phyloP scores from a whole-genome alignment of 2,329 filamentous ascomycete species.

The Arthrobotrys pseudoclavata region DNA sequence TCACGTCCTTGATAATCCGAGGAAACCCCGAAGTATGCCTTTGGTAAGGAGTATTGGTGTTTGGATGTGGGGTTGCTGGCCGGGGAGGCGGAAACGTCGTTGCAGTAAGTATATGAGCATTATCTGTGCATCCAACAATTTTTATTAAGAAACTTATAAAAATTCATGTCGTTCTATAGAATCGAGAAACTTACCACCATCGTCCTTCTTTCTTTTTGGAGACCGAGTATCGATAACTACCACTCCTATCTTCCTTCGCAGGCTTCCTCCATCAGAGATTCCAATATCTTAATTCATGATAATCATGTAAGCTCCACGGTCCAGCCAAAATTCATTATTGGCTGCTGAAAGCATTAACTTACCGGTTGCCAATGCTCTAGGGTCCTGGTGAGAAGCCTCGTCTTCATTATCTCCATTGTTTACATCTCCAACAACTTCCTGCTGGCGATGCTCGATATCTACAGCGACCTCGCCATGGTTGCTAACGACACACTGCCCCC shows the following conservation, averaged over 20 bases:
- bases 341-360: background rate
- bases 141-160: background rate
- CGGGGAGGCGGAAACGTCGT: background rate
- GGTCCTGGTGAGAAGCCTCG: background rate
- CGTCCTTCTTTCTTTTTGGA: background rate
- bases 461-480: background rate
- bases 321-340: background rate
- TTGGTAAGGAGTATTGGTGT: background rate
- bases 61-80: background rate
- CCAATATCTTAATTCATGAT: background rate
- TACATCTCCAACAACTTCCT: background rate
- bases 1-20: constrained; percentile 29
- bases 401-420: background rate
- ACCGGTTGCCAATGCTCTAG: background rate
- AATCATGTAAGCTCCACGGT: background rate
- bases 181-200: background rate
- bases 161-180: background rate
- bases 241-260: background rate
- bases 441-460: background rate
- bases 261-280: background rate
- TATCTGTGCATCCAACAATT: background rate
- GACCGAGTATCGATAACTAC: too few relatives aligned
- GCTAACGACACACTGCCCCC: background rate
- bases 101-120: background rate
- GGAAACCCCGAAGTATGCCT: background rate